Base-by-base conservation (phyloP, 164 flowering plant genomes). In the Pachysandra terminalis region DNA sequence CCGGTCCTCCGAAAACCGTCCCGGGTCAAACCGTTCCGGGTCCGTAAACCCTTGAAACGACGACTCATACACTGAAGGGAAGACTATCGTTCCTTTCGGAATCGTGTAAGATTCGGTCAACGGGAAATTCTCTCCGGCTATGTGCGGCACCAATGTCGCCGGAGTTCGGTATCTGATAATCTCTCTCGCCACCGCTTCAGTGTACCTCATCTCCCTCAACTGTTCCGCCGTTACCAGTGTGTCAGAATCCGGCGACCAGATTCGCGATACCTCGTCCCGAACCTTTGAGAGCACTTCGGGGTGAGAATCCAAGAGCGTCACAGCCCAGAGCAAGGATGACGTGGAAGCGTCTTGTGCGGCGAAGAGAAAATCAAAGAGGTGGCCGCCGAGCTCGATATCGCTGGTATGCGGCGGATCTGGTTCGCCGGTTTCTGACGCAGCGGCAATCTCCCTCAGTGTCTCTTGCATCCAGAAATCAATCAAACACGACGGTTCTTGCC, bases 141-240 rank as follows among this genome's bases (percentile, higher is more conserved):
- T 75, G 82, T 94, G 98, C 0, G 98, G 98, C 17, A 91, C 96
- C 19, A 91, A 61, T 0, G 97, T 90, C 64, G 98, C 98, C 74
- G 98, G 98, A 3, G 97, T 76, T 1, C 96, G 77, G 77, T 73
- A 76, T 57, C 98, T 61, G 22, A 94, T 53, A 0, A 94, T 89
- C 80, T 94, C 98, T 55, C 95, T n/a, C n/a, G n/a, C n/a, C n/a
- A n/a, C n/a, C n/a, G n/a, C n/a, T n/a, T n/a, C n/a, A n/a, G n/a
- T n/a, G n/a, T n/a, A n/a, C n/a, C n/a, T n/a, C n/a, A n/a, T n/a
- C n/a, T n/a, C n/a, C n/a, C n/a, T n/a, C n/a, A 94, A 62, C 66
- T 85, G 82, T 23, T 90, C 96, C 0, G 81, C 69, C 0, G 89
- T 82, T 6, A 91, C 83, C n/a, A 71, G 70, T 0, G 56, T 22